Evolutionary conservation across 495 filamentous ascomycete species (phyloP), one percentile per base, ranked within the genome.

Genomic region (Chaetomium fimeti): DNA sequence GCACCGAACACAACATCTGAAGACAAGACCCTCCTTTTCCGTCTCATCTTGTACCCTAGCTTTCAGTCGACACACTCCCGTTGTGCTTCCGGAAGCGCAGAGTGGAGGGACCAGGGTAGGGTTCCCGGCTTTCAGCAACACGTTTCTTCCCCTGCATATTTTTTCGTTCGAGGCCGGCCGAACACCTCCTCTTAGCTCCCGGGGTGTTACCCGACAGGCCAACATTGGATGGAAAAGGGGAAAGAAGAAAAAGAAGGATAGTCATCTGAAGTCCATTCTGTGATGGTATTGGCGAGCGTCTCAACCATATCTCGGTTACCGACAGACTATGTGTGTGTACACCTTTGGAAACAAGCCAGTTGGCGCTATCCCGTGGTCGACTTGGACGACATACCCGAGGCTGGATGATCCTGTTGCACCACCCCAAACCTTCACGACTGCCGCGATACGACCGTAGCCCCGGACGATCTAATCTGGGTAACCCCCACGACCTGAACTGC

Each of bases 71-170:
- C 58, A 58, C 58, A 55, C 36, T 62, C 15, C 48, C 57, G 63
- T 56, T 25, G 49, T 54, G 63, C 66, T 61, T 61, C 63, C 61
- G 60, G 48, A 9, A 54, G 24, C 48, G 32, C 18, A 5, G 59
- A 27, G 52, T 38, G 45, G 54, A 58, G 58, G 57, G n/a, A n/a
- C n/a, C n/a, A n/a, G n/a, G n/a, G n/a, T n/a, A n/a, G n/a, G 42
- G 20, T 16, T 42, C 32, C 9, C 36, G n/a, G 32, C 43, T 20
- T 43, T 55, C 27, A 18, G 22, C 27, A 57, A 27, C 40, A 43
- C 53, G 67, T 69, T 69, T 69, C 63, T 42, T 60, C 63, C 65
- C 56, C 42, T 69, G 67, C 63, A 69, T 69, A 63, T 61, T 66
- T 56, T 57, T 57, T 61, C 32, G 40, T 43, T 18, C 40, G 40